These are phyloP conservation scores for Aspergillus versicolor DNA, from an alignment of 2,329 filamentous ascomycete genomes.

Conservation along the genomic window DNA sequence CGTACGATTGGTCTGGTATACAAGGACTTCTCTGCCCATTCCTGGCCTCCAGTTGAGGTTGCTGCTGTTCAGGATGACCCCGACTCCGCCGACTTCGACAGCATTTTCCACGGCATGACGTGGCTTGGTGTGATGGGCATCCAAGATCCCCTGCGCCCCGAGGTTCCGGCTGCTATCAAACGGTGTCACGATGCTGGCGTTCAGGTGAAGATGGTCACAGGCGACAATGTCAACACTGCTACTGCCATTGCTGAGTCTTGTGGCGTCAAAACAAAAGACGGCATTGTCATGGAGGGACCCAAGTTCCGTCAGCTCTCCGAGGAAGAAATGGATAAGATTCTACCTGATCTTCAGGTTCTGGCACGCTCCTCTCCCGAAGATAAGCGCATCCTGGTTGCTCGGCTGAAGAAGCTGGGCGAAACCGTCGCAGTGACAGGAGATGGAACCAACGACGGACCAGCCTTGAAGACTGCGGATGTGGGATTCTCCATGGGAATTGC, in stretches of 20 bases:
- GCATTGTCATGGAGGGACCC: slow-evolving; percentile 67
- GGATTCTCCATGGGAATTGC: slow-evolving; percentile 69
- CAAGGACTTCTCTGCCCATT: slow-evolving; percentile 61
- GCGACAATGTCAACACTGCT: slow-evolving; percentile 69
- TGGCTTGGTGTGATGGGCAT: slow-evolving; percentile 73
- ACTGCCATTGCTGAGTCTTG: slow-evolving; percentile 72
- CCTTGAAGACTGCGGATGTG: slow-evolving; percentile 65
- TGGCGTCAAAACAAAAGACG: slow-evolving; percentile 62
- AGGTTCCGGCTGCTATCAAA: slow-evolving; percentile 66
- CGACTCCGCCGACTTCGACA: slow-evolving; percentile 64
- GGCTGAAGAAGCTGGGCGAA: slow-evolving; percentile 62
- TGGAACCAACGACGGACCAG: slow-evolving; percentile 66
- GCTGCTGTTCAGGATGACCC: slow-evolving; percentile 60
- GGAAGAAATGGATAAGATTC: slow-evolving; percentile 56
- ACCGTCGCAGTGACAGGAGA: slow-evolving; percentile 65
- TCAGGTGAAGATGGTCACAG: slow-evolving; percentile 71
- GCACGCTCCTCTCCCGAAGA: slow-evolving; percentile 67
- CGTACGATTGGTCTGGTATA: slow-evolving; percentile 75
- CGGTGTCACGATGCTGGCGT: slow-evolving; percentile 69
- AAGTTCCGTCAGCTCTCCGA: slow-evolving; percentile 63
- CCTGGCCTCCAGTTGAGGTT: slow-evolving; percentile 63
- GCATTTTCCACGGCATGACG: slow-evolving; percentile 69
- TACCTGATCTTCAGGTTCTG: slow-evolving; percentile 63
- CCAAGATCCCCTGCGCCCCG: slow-evolving; percentile 69
- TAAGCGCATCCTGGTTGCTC: slow-evolving; percentile 63